Conservation (phyloP, 2,329 filamentous ascomycete genomes). For the Ophiostoma sp. region DNA sequence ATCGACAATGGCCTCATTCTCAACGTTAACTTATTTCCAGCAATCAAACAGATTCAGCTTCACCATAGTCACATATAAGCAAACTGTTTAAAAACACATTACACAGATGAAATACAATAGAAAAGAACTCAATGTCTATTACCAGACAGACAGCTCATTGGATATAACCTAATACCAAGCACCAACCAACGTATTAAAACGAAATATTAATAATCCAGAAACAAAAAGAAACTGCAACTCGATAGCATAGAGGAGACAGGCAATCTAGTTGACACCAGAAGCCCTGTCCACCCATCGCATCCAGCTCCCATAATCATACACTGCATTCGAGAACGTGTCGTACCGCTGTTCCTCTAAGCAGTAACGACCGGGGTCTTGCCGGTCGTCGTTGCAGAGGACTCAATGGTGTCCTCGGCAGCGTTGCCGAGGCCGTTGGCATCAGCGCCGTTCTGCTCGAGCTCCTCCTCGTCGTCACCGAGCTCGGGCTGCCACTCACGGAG, state of each 20-base stretch:
- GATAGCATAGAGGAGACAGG: no score
- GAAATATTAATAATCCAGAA: neutral
- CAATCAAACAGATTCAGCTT: neutral
- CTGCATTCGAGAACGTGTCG: neutral
- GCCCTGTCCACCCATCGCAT: neutral
- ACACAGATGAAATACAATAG: neutral
- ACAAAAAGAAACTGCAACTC: no score
- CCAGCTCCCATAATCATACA: slow-evolving; percentile 6
- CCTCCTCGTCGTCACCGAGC: slow-evolving; percentile 29
- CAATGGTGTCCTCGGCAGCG: neutral
- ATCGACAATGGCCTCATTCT: neutral
- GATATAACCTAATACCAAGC: slow-evolving; percentile 9
- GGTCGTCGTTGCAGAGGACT: neutral
- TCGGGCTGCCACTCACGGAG: slow-evolving; percentile 66
- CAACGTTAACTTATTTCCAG: neutral
- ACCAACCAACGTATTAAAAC: neutral
- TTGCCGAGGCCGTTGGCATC: neutral
- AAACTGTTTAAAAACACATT: no score
- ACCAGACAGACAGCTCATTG: slow-evolving; percentile 8
- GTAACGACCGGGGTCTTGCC: slow-evolving; percentile 13
- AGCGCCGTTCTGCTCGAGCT: neutral
- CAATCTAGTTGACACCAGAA: neutral
- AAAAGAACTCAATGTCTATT: neutral
- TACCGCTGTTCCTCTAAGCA: slow-evolving; percentile 4
- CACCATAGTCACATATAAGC: no score